Base-by-base conservation (phyloP, 2,329 filamentous ascomycete species). In the Aspergillus sp. region DNA sequence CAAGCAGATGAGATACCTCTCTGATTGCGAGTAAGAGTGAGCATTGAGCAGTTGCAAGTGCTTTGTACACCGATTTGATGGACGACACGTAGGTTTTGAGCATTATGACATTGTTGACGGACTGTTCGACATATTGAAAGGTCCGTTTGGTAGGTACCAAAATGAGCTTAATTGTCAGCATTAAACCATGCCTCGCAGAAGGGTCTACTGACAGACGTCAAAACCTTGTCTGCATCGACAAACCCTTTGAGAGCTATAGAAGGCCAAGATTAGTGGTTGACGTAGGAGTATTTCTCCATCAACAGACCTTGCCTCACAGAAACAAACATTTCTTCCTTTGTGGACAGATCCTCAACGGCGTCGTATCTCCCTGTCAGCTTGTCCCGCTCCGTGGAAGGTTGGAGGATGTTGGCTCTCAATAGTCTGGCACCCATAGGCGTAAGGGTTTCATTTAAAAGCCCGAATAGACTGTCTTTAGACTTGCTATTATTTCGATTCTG, bases 351-450 rank as follows among this genome's bases (percentile, higher is more conserved):
- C 46, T 89, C 83, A 0, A 98, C 70, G 0, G 90, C 89, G 57
- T 93, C 85, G 50, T 90, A 91, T 4, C 93, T 81, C 29, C 78
- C 81, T 1, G 69, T 71, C 11, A 98, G 77, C 10, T 87, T 85
- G 3, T 76, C 71, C 4, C 77, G 67, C 42, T 85, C 78, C 0
- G 88, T 96, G 0, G 88, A 86, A 4, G 93, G 93, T 58, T 98
- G 93, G 2, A 97, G 70, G 29, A 98, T 84, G 52, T 87, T 95
- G 62, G 83, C 90, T 44, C 89, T 79, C 27, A 98, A 77, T 50
- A 95, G 76, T 39, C 93, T 81, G 5, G 82, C 77, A 3, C 93
- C 93, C 89, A 97, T 97, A 0, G 88, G 86, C 0, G 93, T 97
- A 13, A 81, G 62, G 0, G 90, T 95, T 51, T 89, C 77, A 56